Evolutionary conservation across 164 flowering plant genomes (phyloP), one percentile per base, ranked within the genome.

Genomic region (Platanus orientalis): DNA sequence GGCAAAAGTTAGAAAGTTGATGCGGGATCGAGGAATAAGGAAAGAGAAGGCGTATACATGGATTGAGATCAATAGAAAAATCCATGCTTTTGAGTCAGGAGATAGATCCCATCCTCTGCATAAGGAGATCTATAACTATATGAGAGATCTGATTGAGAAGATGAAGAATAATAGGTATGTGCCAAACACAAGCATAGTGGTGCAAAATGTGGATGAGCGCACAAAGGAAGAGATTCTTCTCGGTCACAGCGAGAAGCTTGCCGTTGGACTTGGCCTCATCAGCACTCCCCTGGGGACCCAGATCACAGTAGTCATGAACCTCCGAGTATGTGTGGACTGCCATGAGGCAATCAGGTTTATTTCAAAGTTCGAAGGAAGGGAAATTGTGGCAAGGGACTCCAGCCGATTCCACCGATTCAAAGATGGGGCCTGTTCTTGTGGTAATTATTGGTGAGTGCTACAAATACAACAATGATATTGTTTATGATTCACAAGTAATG

Each of bases 171-270:
- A 30, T 36, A 83, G 83, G 28, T 79, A 82, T 61, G 67, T 72
- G 45, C 75, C 82, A 3, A 52, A 75, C 36, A 72, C 76, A 61
- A 69, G 74, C 54, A 32, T 73, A 73, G 83, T 78, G 42, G 68
- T 70, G 73, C 81, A 79, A 26, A 71, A 74, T 69, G 79, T 82
- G 53, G 77, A 76, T 54, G 76, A 72, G 23, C 53, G 49, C 4
- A 52, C 10, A 28, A 82, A 82, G 66, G 79, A 78, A 62, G 79
- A 80, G 60, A 72, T 78, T 28, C 67, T 78, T 55, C 47, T 75
- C 7, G 70, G 65, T 27, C 86, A 79, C 60, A 79, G 86, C 13
- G 83, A 82, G 73, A 79, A 75, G 55, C 70, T 79, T 26, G 85
- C 83, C 16, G 68, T 82, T 58, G 80, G 54, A 34, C 65, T 72